Conservation (phyloP, 1,284 basidiomycete species). For the Papiliotrema flavescens region DNA sequence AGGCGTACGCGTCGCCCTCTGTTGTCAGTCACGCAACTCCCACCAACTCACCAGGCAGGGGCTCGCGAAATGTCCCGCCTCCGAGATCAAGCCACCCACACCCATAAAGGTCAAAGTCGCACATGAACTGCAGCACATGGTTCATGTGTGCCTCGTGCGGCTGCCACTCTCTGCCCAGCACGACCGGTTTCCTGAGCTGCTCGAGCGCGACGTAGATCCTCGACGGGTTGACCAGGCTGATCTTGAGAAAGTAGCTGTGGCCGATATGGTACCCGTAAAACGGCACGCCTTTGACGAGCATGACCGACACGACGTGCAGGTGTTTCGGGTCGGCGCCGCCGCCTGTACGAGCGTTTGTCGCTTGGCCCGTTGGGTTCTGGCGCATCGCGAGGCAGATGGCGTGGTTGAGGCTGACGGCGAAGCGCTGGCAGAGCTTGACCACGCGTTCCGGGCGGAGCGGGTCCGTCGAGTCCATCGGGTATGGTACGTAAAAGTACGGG, state of each 20-base stretch:
- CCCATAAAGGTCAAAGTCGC: slow-evolving; percentile 92
- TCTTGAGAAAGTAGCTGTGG: slow-evolving; percentile 85
- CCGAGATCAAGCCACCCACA: slow-evolving; percentile 78
- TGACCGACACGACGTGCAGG: slow-evolving; percentile 58
- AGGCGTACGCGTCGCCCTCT: slow-evolving; percentile 39
- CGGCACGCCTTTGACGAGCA: slow-evolving; percentile 88
- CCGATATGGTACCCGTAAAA: slow-evolving; percentile 93
- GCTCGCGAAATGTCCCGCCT: slow-evolving; percentile 53
- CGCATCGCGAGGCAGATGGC: slow-evolving; percentile 46
- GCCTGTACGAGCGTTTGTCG: slow-evolving; percentile 23
- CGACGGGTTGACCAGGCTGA: slow-evolving; percentile 70
- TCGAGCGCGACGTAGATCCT: slow-evolving; percentile 66
- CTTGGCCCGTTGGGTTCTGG: slow-evolving; percentile 36
- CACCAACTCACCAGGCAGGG: slow-evolving; percentile 49
- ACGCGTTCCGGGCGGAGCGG: slow-evolving; percentile 47
- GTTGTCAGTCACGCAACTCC: neutral
- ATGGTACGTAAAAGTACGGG: slow-evolving; percentile 57
- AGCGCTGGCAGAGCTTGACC: slow-evolving; percentile 42
- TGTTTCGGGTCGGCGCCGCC: slow-evolving; percentile 45
- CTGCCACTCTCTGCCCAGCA: slow-evolving; percentile 72
- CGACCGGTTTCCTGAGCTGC: slow-evolving; percentile 71
- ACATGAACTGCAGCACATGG: slow-evolving; percentile 88
- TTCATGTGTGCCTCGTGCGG: slow-evolving; percentile 88
- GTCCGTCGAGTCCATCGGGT: slow-evolving; percentile 50
- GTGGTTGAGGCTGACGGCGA: slow-evolving; percentile 46